Conservation (phyloP, 768 basidiomycete genomes). For the Amanita subjunquillea region DNA sequence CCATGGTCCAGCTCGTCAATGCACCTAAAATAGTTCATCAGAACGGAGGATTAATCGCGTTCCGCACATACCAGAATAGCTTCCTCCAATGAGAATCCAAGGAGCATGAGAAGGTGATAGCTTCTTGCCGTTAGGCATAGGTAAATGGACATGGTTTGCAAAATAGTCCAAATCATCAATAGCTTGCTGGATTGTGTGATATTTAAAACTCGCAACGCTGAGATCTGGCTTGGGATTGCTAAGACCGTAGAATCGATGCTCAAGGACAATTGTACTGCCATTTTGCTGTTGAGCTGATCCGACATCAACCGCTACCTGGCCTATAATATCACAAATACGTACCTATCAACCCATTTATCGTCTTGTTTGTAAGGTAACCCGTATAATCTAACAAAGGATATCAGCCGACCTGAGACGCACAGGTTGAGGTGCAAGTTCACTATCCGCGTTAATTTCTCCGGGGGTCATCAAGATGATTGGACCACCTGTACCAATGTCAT, state of each 20-base stretch:
- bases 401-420: neutral
- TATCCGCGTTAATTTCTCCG: slow-evolving; percentile 50
- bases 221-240: slow-evolving; percentile 63
- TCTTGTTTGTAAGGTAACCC: slow-evolving; percentile 54
- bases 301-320: neutral
- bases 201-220: slow-evolving; percentile 40
- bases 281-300: slow-evolving; percentile 48
- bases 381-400: slow-evolving; percentile 22
- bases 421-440: slow-evolving; percentile 14
- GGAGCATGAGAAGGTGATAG: slow-evolving; percentile 45
- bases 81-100: slow-evolving; percentile 42
- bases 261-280: slow-evolving; percentile 52
- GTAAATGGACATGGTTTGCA: slow-evolving; percentile 51
- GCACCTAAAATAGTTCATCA: slow-evolving; percentile 17
- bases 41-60: neutral
- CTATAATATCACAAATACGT: neutral
- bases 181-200: slow-evolving; percentile 65
- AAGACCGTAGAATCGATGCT: slow-evolving; percentile 69
- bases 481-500: slow-evolving; percentile 27
- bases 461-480: slow-evolving; percentile 59
- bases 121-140: slow-evolving; percentile 55
- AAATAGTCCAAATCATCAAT: slow-evolving; percentile 68
- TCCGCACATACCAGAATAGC: slow-evolving; percentile 30
- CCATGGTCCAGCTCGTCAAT: slow-evolving; percentile 57
- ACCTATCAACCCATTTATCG: slow-evolving; percentile 52